Conservation (phyloP, 2,329 filamentous ascomycete species). For the Hypoxylon sp. region DNA sequence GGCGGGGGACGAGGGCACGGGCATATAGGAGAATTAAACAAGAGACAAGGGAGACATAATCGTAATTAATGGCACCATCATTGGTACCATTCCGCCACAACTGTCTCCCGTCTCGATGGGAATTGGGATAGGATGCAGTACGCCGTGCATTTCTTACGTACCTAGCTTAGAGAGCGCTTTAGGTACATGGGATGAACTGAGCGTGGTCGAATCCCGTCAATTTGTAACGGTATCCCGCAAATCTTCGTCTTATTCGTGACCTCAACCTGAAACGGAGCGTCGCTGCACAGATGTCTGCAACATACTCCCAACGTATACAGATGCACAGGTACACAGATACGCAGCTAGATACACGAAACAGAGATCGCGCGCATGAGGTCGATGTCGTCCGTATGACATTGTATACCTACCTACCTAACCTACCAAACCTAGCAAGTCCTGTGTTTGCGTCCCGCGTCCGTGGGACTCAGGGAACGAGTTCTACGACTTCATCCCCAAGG, state of each 20-base stretch:
- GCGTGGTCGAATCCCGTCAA: neutral
- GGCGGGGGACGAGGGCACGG: conserved; percentile 35
- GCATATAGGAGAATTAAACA: conserved; percentile 46
- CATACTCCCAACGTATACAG: conserved; percentile 26
- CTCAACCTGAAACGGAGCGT: conserved; percentile 42
- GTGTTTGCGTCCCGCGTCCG: conserved; percentile 15
- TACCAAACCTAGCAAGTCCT: conserved; percentile 4
- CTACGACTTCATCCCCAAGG: conserved; percentile 7
- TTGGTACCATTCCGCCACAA: conserved; percentile 24
- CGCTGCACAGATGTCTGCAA: conserved; percentile 36
- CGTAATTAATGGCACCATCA: conserved; percentile 15
- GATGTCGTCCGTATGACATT: conserved; percentile 28
- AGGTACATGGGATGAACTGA: neutral
- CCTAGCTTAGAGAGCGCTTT: neutral
- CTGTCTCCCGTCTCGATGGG: conserved; percentile 13
- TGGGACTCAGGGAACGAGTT: conserved; percentile 19
- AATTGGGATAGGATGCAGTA: neutral
- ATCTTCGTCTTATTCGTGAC: conserved; percentile 25
- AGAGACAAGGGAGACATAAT: conserved; percentile 17
- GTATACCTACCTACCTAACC: conserved; percentile 4
- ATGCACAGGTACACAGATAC: conserved; percentile 27
- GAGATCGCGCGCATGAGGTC: conserved; percentile 36
- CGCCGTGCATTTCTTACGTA: neutral
- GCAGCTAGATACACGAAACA: conserved; percentile 12
- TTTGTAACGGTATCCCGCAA: conserved; percentile 2